Conservation (phyloP, 257 asterid genomes). For the Prunella vulgaris region DNA sequence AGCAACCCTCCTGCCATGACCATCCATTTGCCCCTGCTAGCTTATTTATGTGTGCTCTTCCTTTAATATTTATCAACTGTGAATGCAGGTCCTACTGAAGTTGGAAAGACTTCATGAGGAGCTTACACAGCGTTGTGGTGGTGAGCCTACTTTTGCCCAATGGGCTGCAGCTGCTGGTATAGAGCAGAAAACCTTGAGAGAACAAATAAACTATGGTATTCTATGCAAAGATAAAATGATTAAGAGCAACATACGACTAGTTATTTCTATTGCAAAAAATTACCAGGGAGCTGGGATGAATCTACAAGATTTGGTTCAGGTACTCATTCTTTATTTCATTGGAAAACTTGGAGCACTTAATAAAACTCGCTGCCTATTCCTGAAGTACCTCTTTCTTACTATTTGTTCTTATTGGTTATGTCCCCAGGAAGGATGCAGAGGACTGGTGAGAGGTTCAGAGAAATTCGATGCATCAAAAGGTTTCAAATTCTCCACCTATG, state of each 20-base stretch:
- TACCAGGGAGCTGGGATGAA: slow-evolving; percentile 92
- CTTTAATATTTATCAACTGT: neutral
- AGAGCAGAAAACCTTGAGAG: slow-evolving; percentile 74
- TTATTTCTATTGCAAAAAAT: slow-evolving; percentile 89
- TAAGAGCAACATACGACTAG: slow-evolving; percentile 85
- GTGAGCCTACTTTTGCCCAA: slow-evolving; percentile 60
- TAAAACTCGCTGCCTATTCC: slow-evolving; percentile 4
- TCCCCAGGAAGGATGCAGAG: slow-evolving; percentile 93
- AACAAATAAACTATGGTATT: slow-evolving; percentile 65
- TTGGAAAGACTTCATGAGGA: slow-evolving; percentile 77
- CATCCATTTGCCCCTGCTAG: neutral
- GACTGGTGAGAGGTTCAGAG: slow-evolving; percentile 85
- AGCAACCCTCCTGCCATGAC: neutral
- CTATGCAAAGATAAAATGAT: slow-evolving; percentile 89
- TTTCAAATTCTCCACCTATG: slow-evolving; percentile 91
- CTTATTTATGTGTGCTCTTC: slow-evolving; percentile 3
- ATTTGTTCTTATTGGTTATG: slow-evolving; percentile 15
- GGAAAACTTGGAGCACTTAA: neutral
- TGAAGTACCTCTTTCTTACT: neutral
- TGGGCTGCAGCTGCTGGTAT: slow-evolving; percentile 96
- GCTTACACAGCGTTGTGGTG: slow-evolving; percentile 56
- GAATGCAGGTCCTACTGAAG: slow-evolving; percentile 67
- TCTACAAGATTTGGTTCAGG: slow-evolving; percentile 98
- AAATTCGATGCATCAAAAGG: slow-evolving; percentile 90
- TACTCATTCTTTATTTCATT: slow-evolving; percentile 21